These are phyloP conservation scores for Hemileia vastatrix DNA, from an alignment of 1,284 basidiomycete genomes.

Conservation along the genomic window DNA sequence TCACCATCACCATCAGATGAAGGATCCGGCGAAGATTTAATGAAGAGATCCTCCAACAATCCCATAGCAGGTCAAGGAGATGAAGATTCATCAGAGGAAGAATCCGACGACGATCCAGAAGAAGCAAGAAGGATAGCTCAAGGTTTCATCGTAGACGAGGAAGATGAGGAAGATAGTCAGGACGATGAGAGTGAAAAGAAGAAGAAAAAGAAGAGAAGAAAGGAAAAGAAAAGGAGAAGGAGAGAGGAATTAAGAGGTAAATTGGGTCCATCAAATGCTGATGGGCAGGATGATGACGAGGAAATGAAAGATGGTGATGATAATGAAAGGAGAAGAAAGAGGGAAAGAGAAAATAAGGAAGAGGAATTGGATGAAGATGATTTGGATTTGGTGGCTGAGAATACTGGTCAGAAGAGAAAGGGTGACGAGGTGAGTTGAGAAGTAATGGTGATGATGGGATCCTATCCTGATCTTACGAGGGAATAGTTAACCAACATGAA, in stretches of 20 bases:
- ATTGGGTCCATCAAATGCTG: not conserved
- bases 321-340: no score
- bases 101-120: constrained; percentile 42
- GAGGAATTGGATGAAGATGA: constrained; percentile 83
- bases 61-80: constrained; percentile 23
- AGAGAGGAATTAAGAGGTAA: not conserved
- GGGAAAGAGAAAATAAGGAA: no score
- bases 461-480: constrained; percentile 52
- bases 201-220: constrained; percentile 14
- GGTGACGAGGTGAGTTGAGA: no score
- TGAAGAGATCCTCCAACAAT: constrained; percentile 34
- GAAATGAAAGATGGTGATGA: no score
- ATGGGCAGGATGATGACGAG: no score
- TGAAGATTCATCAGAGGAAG: constrained; percentile 30
- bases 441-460: not conserved
- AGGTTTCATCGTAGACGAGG: constrained; percentile 43
- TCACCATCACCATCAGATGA: constrained; percentile 25
- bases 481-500: constrained; percentile 43
- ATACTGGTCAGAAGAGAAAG: constrained; percentile 64
- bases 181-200: constrained; percentile 12
- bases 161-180: constrained; percentile 35
- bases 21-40: constrained; percentile 38
- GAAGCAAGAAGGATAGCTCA: constrained; percentile 39
- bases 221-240: constrained; percentile 15
- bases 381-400: constrained; percentile 85